Conservation (phyloP, 2,329 filamentous ascomycete species). For the Hypoxylon sp. region DNA sequence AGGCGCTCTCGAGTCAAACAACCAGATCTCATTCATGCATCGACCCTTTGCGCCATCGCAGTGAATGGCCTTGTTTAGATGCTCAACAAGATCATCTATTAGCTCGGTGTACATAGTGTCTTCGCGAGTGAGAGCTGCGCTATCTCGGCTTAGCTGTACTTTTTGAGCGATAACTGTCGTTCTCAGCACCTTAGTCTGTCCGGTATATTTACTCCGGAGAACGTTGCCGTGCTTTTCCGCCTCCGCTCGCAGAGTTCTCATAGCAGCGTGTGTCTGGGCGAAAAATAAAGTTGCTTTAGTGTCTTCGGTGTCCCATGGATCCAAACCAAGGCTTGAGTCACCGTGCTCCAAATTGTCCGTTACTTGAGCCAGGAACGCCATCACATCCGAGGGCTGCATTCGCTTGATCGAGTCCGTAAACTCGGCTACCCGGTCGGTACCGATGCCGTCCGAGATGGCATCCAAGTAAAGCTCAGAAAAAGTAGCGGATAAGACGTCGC, state of each 20-base stretch:
- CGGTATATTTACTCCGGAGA: constrained; percentile 78
- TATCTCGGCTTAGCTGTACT: constrained; percentile 79
- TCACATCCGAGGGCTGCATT: constrained; percentile 61
- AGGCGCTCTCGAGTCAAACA: constrained; percentile 76
- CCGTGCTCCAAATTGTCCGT: constrained; percentile 49
- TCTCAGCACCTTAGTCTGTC: constrained; percentile 72
- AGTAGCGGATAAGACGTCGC: constrained; percentile 40
- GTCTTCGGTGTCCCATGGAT: constrained; percentile 46
- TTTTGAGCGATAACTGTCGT: constrained; percentile 84
- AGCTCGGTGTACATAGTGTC: constrained; percentile 75
- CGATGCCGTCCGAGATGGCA: constrained; percentile 64
- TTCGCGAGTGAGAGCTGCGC: constrained; percentile 72
- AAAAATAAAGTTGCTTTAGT: constrained; percentile 48
- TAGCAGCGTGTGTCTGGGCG: constrained; percentile 52
- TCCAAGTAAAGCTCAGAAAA: constrained; percentile 68
- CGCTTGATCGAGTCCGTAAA: constrained; percentile 67
- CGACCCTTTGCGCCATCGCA: constrained; percentile 54
- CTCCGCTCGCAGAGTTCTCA: constrained; percentile 56
- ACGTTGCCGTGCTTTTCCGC: constrained; percentile 56
- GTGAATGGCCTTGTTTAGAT: constrained; percentile 52
- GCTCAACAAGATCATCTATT: constrained; percentile 63
- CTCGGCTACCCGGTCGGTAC: constrained; percentile 59
- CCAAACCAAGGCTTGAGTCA: constrained; percentile 49
- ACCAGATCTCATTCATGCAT: constrained; percentile 74
- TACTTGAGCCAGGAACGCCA: constrained; percentile 53